Evolutionary conservation across 495 filamentous ascomycete species (phyloP), one percentile per base, ranked within the genome.

Genomic region (Penicillium chermesinum): DNA sequence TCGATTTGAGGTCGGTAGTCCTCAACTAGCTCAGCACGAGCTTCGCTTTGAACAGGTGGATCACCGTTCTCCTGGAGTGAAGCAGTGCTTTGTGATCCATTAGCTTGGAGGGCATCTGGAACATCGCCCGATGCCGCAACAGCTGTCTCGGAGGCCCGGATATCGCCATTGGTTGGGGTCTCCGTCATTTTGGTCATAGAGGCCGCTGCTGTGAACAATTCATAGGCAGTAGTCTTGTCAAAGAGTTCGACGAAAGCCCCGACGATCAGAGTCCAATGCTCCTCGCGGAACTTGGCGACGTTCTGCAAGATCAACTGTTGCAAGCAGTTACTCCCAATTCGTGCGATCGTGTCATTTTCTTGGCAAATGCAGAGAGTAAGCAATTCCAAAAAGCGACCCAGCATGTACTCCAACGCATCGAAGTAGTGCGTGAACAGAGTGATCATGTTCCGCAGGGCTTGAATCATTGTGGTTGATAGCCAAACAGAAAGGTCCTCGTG

Each of bases 401-500:
- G 78, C 94, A 99, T 97, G 62, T 95, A 91, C 63, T 96, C 89
- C 19, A 99, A 70, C 0, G 88, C 79, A 46, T 95, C 89, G 55
- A 97, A 99, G 66, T 96, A 97, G 65, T 99, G 93, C 0, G 93
- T 99, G 61, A 99, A 97, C 18, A 99, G 80, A 0, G 86, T 90
- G 57, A 99, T 96, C 86, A 99, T 95, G 67, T 96, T 97, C 39
- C 93, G 82, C 52, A 99, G 71, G 13, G 93, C 93, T 65, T 99
- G 93, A 38, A 99, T 99, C 90, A 99, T 97, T 15, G 93, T 99
- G 0, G 93, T 99, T 10, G 90, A 96, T 27, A 99, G 77, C 93
- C 93, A 99, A n/a, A 99, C 93, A 1, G 91, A 96, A 15, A 96
- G 75, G 55, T 96, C 90, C 62, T 99, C 93, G 53, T 95, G 90